These are phyloP conservation scores for Solanum lignicaule DNA, from an alignment of 257 asterid genomes.

Conservation along the genomic window DNA sequence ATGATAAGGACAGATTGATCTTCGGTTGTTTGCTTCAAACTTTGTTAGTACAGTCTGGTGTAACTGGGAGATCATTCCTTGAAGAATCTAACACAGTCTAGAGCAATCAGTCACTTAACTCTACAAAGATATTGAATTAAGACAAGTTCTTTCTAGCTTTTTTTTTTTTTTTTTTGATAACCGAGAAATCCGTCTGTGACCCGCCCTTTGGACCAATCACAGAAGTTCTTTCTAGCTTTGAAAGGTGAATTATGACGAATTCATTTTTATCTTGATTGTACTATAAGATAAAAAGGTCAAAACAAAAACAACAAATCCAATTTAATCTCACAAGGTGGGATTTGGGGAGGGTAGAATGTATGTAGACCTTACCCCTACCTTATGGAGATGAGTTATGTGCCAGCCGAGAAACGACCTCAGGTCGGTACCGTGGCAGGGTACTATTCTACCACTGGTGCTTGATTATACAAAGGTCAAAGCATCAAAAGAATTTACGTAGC, in stretches of 20 bases:
- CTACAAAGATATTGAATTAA: background rate
- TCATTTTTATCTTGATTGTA: background rate
- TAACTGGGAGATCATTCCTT: background rate
- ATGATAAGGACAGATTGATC: background rate
- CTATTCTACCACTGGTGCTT: background rate
- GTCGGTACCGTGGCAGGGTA: background rate
- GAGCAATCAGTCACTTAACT: background rate
- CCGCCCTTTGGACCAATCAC: too few species aligned
- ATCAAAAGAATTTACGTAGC: background rate
- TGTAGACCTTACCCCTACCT: background rate
- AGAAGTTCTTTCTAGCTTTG: background rate
- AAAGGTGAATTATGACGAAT: background rate
- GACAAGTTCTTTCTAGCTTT: background rate
- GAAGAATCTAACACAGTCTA: background rate
- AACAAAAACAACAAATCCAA: background rate
- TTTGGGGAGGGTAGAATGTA: background rate
- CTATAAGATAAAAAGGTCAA: background rate
- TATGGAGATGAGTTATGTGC: background rate
- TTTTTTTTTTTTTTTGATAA: too few species aligned
- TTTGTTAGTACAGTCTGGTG: background rate
- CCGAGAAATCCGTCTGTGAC: too few species aligned
- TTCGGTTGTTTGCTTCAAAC: background rate
- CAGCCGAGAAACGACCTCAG: background rate
- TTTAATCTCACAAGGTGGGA: background rate
- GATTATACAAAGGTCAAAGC: background rate